Evolutionary conservation across 495 filamentous ascomycete species (phyloP), one percentile per base, ranked within the genome.

Genomic region (Clavariopsis aquatica): DNA sequence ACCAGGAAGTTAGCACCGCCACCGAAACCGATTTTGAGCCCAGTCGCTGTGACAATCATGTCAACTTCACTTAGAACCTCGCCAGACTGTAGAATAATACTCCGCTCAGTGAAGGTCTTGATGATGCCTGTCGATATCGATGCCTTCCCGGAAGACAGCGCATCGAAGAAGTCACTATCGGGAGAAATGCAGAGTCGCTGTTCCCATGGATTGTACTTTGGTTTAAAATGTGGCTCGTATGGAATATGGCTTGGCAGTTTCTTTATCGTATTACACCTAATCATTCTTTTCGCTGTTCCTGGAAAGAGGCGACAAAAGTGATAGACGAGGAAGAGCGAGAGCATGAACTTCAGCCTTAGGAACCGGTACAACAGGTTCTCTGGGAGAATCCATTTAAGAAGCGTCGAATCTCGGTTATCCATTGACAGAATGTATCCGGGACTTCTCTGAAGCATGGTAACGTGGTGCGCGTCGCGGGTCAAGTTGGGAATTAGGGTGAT

Each of bases 371-470:
- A 36, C 31, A 6, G 13, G 6, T 6, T 6, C 31, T 36, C 13
- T 6, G 31, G 31, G 6, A 36, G 6, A 13, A 36, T 36, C 31
- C 31, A 6, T 7, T 49, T 7, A n/a, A 49, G 5, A n/a, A n/a
- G 22, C 8, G 17, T 24, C 22, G 8, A 7, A 7, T 7, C 22
- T 7, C 8, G 7, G 45, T 49, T 49, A 24, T 49, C 45, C 1
- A 68, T 17, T 7, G 60, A 34, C 15, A 68, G 5, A 1, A 68
- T 28, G 36, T 68, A 68, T 6, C 12, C 22, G 23, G 65, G 65
- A 28, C 45, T 57, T 2, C 65, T 49, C 52, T 68, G 65, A 20
- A 68, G 52, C 65, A 68, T 68, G 1, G 65, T 68, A 24, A 68
- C 65, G 15, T 56, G 29, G 2, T 9, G 1, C 26, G 65, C 60